Base-by-base conservation (phyloP, 352 stramenopile species). In the Phytophthora pseudosyringae region DNA sequence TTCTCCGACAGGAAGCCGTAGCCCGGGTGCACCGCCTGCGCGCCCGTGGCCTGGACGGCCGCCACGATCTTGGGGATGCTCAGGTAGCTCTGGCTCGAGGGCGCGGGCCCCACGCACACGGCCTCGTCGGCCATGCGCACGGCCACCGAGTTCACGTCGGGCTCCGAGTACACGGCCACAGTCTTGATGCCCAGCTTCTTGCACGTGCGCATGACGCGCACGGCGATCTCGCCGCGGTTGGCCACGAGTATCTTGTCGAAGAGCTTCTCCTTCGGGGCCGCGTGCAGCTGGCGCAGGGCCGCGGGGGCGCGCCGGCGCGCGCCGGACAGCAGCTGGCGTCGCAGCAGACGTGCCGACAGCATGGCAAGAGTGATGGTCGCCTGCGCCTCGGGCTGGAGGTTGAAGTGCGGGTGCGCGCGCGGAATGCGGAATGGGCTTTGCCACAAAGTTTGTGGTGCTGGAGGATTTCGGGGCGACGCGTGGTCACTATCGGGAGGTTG, bases 1-100 rank as follows among this genome's bases (percentile, higher is more conserved):
- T 99, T 99, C 78, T 98, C 95, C 31, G 74, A 95, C n/a, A 98
- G 59, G 59, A 99, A 98, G 39, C 95, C 96, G 70, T 98, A 98
- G 47, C 93, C 95, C 7, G 97, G 97, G 69, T 99, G 96, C 33
- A 99, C 90, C 2, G 88, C 93, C 57, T 99, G 83, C 5, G 93
- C 90, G 29, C 93, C 92, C 1, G 94, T 98, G 46, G 81, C 44
- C 39, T 91, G 70, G 51, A 97, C 90, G 6, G 91, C 93, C 21
- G 84, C 68, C 7, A 98, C 64, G 60, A 99, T 96, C 59, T 93
- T 91, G 31, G 92, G 70, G 39, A 97, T 94, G 67, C 96, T 91
- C 35, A 99, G 69, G 69, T 99, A 99, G 59, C 76, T 94, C 59
- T 96, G 59, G 10, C 51, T 73, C 3, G 90, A 96, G 5, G 88